Conservation (phyloP, 2,329 filamentous ascomycete species). For the Exophiala phaeomuriformis region DNA sequence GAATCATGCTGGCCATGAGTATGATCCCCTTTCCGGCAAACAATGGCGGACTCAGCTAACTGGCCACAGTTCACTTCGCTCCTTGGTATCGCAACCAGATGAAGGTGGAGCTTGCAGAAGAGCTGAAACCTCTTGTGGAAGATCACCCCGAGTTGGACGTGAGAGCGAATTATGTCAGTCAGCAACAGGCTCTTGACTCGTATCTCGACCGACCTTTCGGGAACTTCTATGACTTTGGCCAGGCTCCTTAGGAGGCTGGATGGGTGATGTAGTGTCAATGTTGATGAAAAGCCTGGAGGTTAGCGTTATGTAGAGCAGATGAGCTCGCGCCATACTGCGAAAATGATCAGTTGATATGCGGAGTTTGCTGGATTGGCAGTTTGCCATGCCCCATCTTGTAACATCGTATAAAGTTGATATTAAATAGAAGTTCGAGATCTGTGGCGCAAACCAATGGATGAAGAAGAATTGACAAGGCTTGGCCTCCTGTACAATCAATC, state of each 20-base stretch:
- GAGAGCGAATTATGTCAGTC: slow-evolving; percentile 44
- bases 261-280: too few relatives aligned
- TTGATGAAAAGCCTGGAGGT: neutral
- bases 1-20: slow-evolving; percentile 40
- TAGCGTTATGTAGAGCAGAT: too few relatives aligned
- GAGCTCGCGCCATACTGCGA: too few relatives aligned
- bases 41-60: slow-evolving; percentile 1
- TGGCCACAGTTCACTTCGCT: slow-evolving; percentile 34
- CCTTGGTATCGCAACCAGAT: slow-evolving; percentile 49
- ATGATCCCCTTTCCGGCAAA: neutral
- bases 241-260: slow-evolving; percentile 28
- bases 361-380: too few relatives aligned
- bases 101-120: slow-evolving; percentile 48
- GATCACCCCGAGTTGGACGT: slow-evolving; percentile 41
- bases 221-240: slow-evolving; percentile 57
- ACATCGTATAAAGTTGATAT: too few relatives aligned
- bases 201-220: slow-evolving; percentile 54
- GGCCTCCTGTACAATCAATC: too few relatives aligned
- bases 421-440: too few relatives aligned
- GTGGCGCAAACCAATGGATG: too few relatives aligned
- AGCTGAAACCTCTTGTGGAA: slow-evolving; percentile 43
- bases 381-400: too few relatives aligned
- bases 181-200: slow-evolving; percentile 37
- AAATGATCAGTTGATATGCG: too few relatives aligned
- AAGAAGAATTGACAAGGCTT: too few relatives aligned